Conservation (phyloP, 345 rosid genomes). For the Eucalyptus cladocalyx region DNA sequence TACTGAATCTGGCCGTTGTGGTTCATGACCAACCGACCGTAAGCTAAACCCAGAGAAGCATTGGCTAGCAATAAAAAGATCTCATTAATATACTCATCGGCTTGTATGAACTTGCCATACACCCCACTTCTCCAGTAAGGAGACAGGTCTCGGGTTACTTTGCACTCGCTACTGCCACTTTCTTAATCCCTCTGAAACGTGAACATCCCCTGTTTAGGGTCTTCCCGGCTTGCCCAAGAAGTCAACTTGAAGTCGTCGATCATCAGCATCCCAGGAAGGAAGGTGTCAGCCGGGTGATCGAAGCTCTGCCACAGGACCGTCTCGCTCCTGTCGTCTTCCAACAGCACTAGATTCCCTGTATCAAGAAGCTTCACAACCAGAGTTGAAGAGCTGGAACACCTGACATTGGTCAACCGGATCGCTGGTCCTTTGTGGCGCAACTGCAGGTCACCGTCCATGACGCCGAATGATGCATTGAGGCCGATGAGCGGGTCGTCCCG, state of each 20-base stretch:
- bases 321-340: background rate
- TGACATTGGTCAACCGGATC: background rate
- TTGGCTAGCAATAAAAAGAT: background rate
- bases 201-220: slow-evolving; percentile 43
- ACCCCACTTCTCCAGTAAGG: background rate
- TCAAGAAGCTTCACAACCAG: background rate
- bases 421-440: background rate
- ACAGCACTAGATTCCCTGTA: slow-evolving; percentile 22
- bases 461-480: background rate
- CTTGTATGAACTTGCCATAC: background rate
- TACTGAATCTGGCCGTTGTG: slow-evolving; percentile 5
- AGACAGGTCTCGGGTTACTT: fast-evolving
- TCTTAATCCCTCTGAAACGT: background rate
- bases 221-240: slow-evolving; percentile 34
- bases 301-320: slow-evolving; percentile 33
- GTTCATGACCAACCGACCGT: slow-evolving; percentile 6
- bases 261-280: slow-evolving; percentile 47
- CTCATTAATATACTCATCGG: background rate
- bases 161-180: background rate
- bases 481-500: slow-evolving; percentile 15
- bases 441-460: slow-evolving; percentile 15
- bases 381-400: slow-evolving; percentile 1
- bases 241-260: background rate
- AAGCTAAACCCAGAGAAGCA: too few relatives aligned
- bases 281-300: slow-evolving; percentile 32